Percentiles rank a stretch among this genome's conserved stretches.
Evolutionary conservation across 1,139 yeast genomes (phyloP).

Genomic region (Lizanozyma gosingica): DNA sequence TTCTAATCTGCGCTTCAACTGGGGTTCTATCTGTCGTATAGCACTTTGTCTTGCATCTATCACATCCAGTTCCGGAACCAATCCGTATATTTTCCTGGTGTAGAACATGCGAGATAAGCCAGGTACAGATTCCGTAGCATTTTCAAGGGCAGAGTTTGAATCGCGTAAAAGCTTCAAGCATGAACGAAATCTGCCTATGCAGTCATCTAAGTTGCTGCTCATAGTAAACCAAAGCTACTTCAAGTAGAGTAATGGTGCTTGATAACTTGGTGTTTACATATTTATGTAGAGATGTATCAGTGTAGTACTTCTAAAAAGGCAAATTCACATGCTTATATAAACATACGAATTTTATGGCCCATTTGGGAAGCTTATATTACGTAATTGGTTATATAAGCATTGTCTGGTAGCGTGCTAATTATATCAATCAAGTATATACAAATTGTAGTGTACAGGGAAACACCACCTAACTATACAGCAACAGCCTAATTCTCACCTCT

Average conservation of each 20-base stretch:
- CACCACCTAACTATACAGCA: no score
- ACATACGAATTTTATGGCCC: no score
- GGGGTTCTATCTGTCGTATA: conserved; percentile 24
- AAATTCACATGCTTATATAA: no score
- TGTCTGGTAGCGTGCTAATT: no score
- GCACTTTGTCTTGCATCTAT: conserved; percentile 27
- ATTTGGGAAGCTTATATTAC: no score
- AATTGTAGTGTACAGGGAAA: no score
- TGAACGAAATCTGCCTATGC: conserved; percentile 22
- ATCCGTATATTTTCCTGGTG: conserved; percentile 31
- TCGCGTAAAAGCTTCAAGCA: conserved; percentile 23
- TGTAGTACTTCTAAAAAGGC: no score
- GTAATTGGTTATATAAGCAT: no score
- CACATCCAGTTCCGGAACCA: conserved; percentile 34
- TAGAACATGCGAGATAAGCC: conserved; percentile 24
- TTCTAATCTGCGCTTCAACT: conserved; percentile 22
- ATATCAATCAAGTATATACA: no score
- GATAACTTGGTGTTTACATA: background rate
- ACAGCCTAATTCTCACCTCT: no score
- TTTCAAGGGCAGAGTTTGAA: conserved; percentile 21
- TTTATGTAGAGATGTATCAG: conserved; percentile 1
- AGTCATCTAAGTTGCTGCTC: conserved; percentile 14
- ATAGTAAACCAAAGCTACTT: no score
- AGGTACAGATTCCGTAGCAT: conserved; percentile 25
- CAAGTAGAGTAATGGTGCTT: background rate